These are phyloP conservation scores for Hirschfeldia incana DNA, from an alignment of 345 rosid species.

Conservation along the genomic window DNA sequence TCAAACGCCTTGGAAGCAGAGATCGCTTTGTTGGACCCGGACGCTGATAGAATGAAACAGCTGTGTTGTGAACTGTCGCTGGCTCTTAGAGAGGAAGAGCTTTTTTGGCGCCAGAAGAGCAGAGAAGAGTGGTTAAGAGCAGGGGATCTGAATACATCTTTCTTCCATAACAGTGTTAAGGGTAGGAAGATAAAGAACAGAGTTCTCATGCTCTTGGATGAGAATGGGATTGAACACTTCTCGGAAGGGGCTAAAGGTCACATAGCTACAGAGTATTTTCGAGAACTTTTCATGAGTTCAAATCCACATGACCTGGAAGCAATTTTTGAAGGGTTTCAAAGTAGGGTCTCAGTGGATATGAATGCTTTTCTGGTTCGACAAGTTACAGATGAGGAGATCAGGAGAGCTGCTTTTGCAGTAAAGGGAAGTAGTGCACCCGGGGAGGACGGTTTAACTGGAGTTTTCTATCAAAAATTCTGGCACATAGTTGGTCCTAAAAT, in stretches of 20 bases:
- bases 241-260: neutral
- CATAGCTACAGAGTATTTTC: neutral
- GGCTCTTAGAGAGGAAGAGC: no score
- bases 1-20: no score
- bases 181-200: neutral
- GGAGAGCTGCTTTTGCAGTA: neutral
- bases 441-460: neutral
- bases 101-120: neutral
- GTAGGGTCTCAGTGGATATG: neutral
- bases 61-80: no score
- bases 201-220: neutral
- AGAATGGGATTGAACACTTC: neutral
- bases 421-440: neutral
- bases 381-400: neutral
- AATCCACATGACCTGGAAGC: neutral
- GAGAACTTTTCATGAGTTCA: neutral
- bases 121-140: neutral
- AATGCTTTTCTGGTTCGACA: no score
- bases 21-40: no score
- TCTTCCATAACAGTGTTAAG: neutral
- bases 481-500: neutral
- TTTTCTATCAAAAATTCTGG: neutral
- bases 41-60: no score
- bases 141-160: neutral
- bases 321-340: neutral